Base-by-base conservation (phyloP, 805 yeast species). In the Metschnikowia shivogae region DNA sequence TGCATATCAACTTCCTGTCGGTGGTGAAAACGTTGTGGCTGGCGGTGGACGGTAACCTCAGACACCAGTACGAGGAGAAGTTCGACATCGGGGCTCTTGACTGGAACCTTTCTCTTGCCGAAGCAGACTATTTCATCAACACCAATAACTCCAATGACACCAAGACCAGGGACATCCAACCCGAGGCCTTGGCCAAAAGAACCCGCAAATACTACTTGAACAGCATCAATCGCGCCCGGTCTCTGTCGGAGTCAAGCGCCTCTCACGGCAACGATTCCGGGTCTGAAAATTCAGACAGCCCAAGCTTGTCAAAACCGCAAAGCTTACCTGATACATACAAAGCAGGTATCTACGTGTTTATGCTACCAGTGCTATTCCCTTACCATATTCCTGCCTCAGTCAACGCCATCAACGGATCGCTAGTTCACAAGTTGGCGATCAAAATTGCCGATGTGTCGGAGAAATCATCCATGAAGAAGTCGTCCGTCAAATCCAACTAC, bases 321-420 rank as follows among this genome's bases (percentile, higher is more conserved):
- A 8, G 27, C 34, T 31, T 22, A 10, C 5, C 27, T 10, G 47
- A 46, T 4, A 13, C 36, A 12, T 68, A 65, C 50, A 75, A 75
- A 50, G 79, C 90, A 1, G 95, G 95, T 19, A 77, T 82, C 52
- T 86, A 86, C 56, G 75, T 85, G 2, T 86, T 83, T 55, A 59
- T 82, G 14, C 60, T 85, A 5, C 92, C 93, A 0, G 66, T 81
- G 0, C 61, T 78, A 5, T 74, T 84, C 42, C 84, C 88, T 0
- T 70, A 78, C 22, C 74, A 72, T 45, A 75, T 83, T 1, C 86
- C 92, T 0, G 87, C 86, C 41, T 62, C 86, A 0, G 68, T 81
- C 11, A 58, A 63, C 5, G 73, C 84, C 1, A 72, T 80, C 8
- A 68, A 76, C 47, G 80, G 84, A 1, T 57, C 72, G 4, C 62